Conservation (phyloP, 805 yeast species). For the Priceomyces castillae region DNA sequence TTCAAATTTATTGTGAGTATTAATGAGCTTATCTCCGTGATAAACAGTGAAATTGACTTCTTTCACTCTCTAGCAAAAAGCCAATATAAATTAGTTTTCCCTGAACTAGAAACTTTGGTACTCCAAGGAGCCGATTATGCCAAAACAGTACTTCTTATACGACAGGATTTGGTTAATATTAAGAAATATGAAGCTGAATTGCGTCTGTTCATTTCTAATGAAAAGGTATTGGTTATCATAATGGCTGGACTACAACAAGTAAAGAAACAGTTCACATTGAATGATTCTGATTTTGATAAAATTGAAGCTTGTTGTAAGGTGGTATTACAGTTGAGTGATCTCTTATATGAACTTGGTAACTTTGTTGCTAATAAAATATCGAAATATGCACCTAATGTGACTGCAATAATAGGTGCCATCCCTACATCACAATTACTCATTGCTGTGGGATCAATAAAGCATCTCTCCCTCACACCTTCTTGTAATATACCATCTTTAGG, state of each 20-base stretch:
- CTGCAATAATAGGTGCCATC: slow-evolving; percentile 67
- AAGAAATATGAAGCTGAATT: slow-evolving; percentile 33
- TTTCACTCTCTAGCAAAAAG: slow-evolving; percentile 50
- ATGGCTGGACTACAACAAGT: slow-evolving; percentile 65
- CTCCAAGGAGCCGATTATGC: slow-evolving; percentile 63
- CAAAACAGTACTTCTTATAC: slow-evolving; percentile 47
- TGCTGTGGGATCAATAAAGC: slow-evolving; percentile 63
- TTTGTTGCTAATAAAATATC: slow-evolving; percentile 58
- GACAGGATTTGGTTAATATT: slow-evolving; percentile 41
- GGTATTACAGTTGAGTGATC: slow-evolving; percentile 43
- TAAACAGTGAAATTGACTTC: slow-evolving; percentile 51
- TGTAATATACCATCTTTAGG: slow-evolving; percentile 85
- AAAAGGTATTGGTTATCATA: slow-evolving; percentile 66
- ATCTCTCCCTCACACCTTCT: slow-evolving; percentile 68
- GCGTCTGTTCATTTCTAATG: slow-evolving; percentile 49
- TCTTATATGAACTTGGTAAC: slow-evolving; percentile 43
- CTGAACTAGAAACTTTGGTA: slow-evolving; percentile 66
- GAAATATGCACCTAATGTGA: slow-evolving; percentile 74
- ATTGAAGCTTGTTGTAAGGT: slow-evolving; percentile 47
- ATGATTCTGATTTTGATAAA: slow-evolving; percentile 30
- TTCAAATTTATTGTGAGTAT: slow-evolving; percentile 50
- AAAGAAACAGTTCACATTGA: slow-evolving; percentile 21
- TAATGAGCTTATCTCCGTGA: slow-evolving; percentile 53
- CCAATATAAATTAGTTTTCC: slow-evolving; percentile 60
- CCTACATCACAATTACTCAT: slow-evolving; percentile 73